These are phyloP conservation scores for Mycocalia duriaeana DNA, from an alignment of 1,284 basidiomycete species.

Conservation along the genomic window DNA sequence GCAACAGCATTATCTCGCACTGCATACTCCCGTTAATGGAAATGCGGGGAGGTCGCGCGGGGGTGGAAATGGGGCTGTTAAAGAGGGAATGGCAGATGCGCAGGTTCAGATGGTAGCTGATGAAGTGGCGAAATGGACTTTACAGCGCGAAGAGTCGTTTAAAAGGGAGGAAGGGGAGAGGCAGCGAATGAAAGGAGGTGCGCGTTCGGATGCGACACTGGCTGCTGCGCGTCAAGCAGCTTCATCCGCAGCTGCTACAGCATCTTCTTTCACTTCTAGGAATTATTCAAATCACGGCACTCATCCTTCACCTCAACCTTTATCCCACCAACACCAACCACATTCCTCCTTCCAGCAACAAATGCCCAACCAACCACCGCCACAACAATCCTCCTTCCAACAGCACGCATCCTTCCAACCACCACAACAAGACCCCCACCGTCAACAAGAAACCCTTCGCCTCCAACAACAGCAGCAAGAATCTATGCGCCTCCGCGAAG, in stretches of 20 bases:
- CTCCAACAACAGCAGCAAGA: conserved; percentile 24
- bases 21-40: background rate
- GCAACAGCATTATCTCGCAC: background rate
- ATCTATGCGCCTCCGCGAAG: conserved; percentile 30
- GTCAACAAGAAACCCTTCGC: conserved; percentile 1
- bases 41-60: background rate
- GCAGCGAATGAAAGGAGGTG: conserved; percentile 4
- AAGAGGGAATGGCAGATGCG: conserved; percentile 13
- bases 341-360: too few species aligned
- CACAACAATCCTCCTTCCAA: too few species aligned
- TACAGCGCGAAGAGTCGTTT: conserved; percentile 19
- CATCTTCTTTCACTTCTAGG: conserved; percentile 24
- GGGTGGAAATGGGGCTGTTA: background rate
- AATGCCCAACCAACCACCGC: too few species aligned
- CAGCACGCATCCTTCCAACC: too few species aligned
- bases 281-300: too few species aligned
- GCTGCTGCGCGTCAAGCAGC: conserved; percentile 21
- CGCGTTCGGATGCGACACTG: conserved; percentile 15
- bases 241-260: conserved; percentile 11
- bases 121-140: conserved; percentile 24
- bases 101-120: conserved; percentile 19
- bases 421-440: conserved; percentile 8
- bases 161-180: conserved; percentile 19
- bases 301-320: too few species aligned
- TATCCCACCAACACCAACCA: too few species aligned